phyloP scores from a whole-genome alignment of 2,329 filamentous ascomycete species.

The Raffaelea arxii region DNA sequence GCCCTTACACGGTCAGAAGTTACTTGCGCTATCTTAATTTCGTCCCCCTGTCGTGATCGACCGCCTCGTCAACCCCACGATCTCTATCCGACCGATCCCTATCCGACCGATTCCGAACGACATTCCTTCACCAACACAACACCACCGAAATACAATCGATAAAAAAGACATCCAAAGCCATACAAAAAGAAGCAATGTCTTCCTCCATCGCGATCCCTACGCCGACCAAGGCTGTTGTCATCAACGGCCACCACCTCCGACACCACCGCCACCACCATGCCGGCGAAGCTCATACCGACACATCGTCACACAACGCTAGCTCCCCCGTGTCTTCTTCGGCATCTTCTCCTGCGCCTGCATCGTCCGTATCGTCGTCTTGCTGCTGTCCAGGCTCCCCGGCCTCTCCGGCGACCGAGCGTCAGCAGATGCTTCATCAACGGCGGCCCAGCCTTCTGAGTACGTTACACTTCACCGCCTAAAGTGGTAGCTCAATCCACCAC shows the following conservation, averaged over 20 bases:
- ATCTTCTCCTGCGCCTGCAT: slow-evolving; percentile 8
- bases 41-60: no score
- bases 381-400: slow-evolving; percentile 44
- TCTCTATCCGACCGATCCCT: background rate
- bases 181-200: slow-evolving; percentile 36
- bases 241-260: background rate
- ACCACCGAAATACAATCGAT: background rate
- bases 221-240: slow-evolving; percentile 8
- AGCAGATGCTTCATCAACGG: slow-evolving; percentile 37
- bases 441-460: slow-evolving; percentile 55
- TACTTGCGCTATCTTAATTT: no score
- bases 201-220: slow-evolving; percentile 62
- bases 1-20: no score
- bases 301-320: slow-evolving; percentile 1
- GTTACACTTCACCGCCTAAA: no score
- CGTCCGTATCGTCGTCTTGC: slow-evolving; percentile 30
- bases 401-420: slow-evolving; percentile 36
- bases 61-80: background rate
- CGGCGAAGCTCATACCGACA: slow-evolving; percentile 1
- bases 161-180: background rate
- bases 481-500: no score
- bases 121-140: background rate
- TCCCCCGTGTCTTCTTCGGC: slow-evolving; percentile 6
- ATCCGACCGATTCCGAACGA: background rate
- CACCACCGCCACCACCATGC: slow-evolving; percentile 3